A percentile compares a stretch with the other conserved stretches of the same genome.
phyloP scores from a whole-genome alignment of 441 rosid species.

The Croton laevigatus region DNA sequence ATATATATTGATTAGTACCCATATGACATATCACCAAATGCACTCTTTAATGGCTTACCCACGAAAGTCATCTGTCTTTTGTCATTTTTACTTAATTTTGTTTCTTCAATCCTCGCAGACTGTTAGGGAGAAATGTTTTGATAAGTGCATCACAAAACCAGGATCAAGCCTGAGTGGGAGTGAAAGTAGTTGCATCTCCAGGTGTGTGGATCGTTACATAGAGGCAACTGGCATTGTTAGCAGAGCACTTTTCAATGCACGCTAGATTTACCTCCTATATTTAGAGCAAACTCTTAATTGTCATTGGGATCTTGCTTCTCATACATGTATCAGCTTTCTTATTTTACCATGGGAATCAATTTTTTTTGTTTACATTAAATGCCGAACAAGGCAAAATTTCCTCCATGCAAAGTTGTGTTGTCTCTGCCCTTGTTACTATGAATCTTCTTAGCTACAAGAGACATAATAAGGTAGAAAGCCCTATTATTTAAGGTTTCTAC shows the following conservation, averaged over 20 bases:
- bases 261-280: neutral
- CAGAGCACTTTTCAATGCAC: constrained; percentile 58
- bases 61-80: neutral
- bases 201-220: constrained; percentile 92
- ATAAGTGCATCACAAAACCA: constrained; percentile 79
- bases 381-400: neutral
- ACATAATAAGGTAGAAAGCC: neutral
- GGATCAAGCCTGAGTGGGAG: constrained; percentile 84
- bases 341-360: neutral
- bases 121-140: constrained; percentile 72
- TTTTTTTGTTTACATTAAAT: constrained; percentile 3
- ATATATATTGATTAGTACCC: neutral
- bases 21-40: neutral
- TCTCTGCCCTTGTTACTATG: neutral
- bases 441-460: neutral
- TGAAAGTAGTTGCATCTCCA: constrained; percentile 87
- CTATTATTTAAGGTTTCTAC: constrained; percentile 17
- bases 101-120: constrained; percentile 39
- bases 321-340: constrained; percentile 8
- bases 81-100: neutral
- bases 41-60: neutral
- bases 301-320: neutral
- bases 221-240: constrained; percentile 83
- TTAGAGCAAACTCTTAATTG: neutral
- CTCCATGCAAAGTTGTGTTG: neutral